Percentiles rank a stretch among this genome's conserved stretches.
phyloP scores from a whole-genome alignment of 2,329 filamentous ascomycete species.

The Periglandula ipomoeae region DNA sequence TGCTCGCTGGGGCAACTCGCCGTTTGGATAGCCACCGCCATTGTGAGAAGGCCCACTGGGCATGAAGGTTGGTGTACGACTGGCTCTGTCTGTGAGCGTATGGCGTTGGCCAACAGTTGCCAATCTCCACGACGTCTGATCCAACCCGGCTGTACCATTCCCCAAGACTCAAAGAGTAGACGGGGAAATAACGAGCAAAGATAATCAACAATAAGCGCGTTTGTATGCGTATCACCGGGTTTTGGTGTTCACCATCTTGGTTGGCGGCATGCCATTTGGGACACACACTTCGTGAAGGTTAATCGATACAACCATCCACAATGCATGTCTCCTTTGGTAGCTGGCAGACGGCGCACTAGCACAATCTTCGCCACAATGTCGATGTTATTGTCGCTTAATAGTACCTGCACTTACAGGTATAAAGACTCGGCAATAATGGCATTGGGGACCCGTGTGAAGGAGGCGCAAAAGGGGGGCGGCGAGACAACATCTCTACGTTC shows the following conservation, averaged over 20 bases:
- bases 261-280: neutral
- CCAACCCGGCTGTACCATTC: neutral
- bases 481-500: neutral
- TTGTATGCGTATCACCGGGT: no score
- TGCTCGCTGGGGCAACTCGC: constrained; percentile 8
- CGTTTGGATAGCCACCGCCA: constrained; percentile 9
- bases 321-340: neutral
- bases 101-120: constrained; percentile 8
- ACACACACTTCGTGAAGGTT: neutral
- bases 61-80: constrained; percentile 8
- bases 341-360: no score
- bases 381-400: no score
- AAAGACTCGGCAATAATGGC: no score
- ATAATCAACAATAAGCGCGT: neutral
- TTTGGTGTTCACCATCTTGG: neutral
- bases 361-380: no score
- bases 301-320: neutral
- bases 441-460: no score
- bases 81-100: constrained; percentile 8
- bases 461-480: neutral
- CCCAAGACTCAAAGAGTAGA: neutral
- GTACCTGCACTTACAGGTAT: no score
- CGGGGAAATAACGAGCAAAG: constrained; percentile 7
- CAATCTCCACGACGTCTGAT: constrained; percentile 13
- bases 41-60: constrained; percentile 10